Conservation (phyloP, 371 early-diverging fungal species). For the Furculomyces boomerangus region DNA sequence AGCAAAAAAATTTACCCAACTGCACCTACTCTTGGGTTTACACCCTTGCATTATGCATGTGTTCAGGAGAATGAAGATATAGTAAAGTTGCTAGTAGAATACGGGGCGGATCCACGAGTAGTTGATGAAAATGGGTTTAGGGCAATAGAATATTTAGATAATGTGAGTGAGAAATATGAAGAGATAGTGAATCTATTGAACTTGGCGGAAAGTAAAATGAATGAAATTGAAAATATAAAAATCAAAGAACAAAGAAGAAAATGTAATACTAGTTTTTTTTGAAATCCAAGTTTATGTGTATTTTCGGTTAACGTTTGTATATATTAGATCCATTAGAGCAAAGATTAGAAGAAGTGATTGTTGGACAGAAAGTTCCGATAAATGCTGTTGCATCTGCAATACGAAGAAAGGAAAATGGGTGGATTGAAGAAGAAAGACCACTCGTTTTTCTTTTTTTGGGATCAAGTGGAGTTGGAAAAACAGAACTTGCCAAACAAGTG, state of each 20-base stretch:
- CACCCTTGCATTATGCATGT: constrained; percentile 44
- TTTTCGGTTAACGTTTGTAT: too few species aligned
- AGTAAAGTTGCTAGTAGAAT: constrained; percentile 34
- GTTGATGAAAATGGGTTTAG: constrained; percentile 22
- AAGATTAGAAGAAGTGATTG: constrained; percentile 38
- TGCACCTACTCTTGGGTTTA: constrained; percentile 6
- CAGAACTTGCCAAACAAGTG: constrained; percentile 64
- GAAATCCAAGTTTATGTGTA: not conserved
- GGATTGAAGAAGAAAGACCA: constrained; percentile 46
- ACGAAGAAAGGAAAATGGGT: constrained; percentile 42
- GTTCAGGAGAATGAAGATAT: constrained; percentile 33
- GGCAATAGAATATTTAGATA: not conserved
- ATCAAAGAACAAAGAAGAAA: constrained; percentile 31
- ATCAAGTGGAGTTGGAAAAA: constrained; percentile 74
- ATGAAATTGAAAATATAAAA: constrained; percentile 21
- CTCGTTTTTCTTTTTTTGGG: constrained; percentile 58
- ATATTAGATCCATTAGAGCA: constrained; percentile 25
- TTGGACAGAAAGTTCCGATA: constrained; percentile 64
- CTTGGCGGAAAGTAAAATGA: constrained; percentile 23
- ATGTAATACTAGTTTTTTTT: not conserved
- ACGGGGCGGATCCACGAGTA: constrained; percentile 33
- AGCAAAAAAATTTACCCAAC: constrained; percentile 4
- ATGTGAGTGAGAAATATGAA: constrained; percentile 9
- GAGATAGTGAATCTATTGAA: constrained; percentile 23
- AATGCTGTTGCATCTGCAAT: constrained; percentile 51